A percentile compares a stretch with the other conserved stretches of the same genome.
Conservation (phyloP, 106 monocot genomes). For the Gastrodia elata region DNA sequence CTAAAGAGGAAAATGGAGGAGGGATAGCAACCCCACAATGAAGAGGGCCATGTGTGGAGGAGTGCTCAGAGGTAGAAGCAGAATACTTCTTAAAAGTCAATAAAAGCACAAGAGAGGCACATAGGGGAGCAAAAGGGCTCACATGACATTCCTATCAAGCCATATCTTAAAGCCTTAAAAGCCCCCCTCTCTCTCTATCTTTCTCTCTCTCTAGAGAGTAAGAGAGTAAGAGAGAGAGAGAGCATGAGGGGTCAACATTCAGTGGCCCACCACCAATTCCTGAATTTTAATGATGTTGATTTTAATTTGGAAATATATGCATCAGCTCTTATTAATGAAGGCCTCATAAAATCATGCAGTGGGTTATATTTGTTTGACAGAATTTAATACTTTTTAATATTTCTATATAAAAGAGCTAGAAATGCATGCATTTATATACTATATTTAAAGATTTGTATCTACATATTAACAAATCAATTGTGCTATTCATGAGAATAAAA, state of each 20-base stretch:
- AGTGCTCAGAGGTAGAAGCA: background rate
- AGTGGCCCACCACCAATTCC: background rate
- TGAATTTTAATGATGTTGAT: background rate
- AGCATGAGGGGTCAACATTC: background rate
- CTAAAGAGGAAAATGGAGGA: slow-evolving; percentile 3
- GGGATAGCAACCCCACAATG: slow-evolving; percentile 5
- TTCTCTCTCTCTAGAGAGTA: slow-evolving; percentile 2
- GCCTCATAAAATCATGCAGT: too few species aligned
- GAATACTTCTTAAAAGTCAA: slow-evolving; percentile 2
- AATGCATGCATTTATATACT: too few species aligned
- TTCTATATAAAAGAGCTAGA: too few species aligned
- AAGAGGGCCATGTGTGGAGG: slow-evolving; percentile 2
- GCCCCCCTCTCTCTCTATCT: background rate
- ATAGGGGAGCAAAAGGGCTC: slow-evolving; percentile 5
- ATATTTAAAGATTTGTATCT: too few species aligned
- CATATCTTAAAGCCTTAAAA: background rate
- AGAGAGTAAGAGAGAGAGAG: background rate
- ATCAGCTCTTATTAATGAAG: too few species aligned
- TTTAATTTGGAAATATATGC: too few species aligned
- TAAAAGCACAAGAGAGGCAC: slow-evolving; percentile 5
- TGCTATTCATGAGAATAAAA: too few species aligned
- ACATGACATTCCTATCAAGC: slow-evolving; percentile 1
- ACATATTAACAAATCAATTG: too few species aligned
- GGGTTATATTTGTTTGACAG: too few species aligned
- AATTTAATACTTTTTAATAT: too few species aligned